Conservation (phyloP, 495 filamentous ascomycete genomes). For the Amorphotheca resinae region DNA sequence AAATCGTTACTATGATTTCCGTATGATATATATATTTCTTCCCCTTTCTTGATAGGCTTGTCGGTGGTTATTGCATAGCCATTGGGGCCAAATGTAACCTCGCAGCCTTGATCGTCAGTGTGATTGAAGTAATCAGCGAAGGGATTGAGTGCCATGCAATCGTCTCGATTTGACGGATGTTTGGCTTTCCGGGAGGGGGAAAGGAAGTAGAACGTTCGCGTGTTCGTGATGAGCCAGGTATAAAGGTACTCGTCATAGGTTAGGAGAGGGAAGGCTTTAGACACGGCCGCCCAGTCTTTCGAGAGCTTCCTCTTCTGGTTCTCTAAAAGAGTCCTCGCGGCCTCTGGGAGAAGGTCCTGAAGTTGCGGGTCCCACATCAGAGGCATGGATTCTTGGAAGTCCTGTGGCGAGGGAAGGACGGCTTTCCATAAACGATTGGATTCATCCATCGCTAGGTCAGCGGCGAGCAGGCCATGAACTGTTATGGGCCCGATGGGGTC, state of each 20-base stretch:
- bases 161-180: constrained; percentile 28
- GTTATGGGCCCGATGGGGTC: constrained; percentile 36
- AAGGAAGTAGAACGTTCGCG: constrained; percentile 49
- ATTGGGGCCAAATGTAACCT: constrained; percentile 8
- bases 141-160: constrained; percentile 48
- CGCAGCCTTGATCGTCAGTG: constrained; percentile 23
- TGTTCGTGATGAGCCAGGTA: constrained; percentile 58
- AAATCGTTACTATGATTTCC: constrained; percentile 59
- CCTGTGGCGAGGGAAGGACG: constrained; percentile 48
- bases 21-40: constrained; percentile 56
- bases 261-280: constrained; percentile 38
- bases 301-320: constrained; percentile 50
- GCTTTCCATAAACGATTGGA: constrained; percentile 45
- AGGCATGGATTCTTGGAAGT: constrained; percentile 53
- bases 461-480: constrained; percentile 60
- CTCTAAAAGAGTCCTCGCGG: constrained; percentile 36
- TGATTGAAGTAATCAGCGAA: constrained; percentile 69
- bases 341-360: constrained; percentile 34
- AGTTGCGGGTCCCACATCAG: constrained; percentile 48
- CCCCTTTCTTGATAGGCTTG: constrained; percentile 28
- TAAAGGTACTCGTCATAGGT: constrained; percentile 46
- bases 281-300: constrained; percentile 46
- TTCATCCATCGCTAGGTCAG: constrained; percentile 46
- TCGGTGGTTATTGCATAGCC: constrained; percentile 11
- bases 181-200: constrained; percentile 1